These are phyloP conservation scores for Wolfiporia cocos DNA, from an alignment of 1,284 basidiomycete species.

Conservation along the genomic window DNA sequence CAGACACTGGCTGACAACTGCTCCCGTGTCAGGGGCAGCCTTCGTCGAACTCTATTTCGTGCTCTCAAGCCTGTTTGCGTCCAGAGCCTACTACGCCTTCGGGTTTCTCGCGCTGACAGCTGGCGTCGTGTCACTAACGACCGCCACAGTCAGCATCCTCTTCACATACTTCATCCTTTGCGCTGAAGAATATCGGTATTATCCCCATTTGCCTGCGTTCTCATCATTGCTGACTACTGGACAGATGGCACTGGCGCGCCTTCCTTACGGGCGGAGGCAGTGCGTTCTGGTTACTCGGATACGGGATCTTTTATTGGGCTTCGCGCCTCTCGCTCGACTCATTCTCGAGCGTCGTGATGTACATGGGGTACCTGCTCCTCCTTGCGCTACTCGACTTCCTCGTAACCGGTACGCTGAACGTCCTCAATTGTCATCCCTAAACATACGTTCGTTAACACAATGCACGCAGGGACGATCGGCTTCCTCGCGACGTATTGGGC, in stretches of 20 bases:
- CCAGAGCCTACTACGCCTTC: slow-evolving; percentile 91
- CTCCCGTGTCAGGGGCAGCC: slow-evolving; percentile 62
- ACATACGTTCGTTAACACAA: slow-evolving; percentile 1
- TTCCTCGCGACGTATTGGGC: slow-evolving; percentile 88
- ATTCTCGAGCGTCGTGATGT: slow-evolving; percentile 79
- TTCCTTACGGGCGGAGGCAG: slow-evolving; percentile 94
- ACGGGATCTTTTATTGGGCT: slow-evolving; percentile 86
- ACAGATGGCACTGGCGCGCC: slow-evolving; percentile 93
- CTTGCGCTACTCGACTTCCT: slow-evolving; percentile 85
- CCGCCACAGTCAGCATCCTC: slow-evolving; percentile 86
- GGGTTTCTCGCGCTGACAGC: slow-evolving; percentile 93
- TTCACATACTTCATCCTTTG: slow-evolving; percentile 93
- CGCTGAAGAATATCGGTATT: slow-evolving; percentile 89
- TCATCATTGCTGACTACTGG: slow-evolving; percentile 3
- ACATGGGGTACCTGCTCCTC: slow-evolving; percentile 88
- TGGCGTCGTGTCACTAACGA: slow-evolving; percentile 79
- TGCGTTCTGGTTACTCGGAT: slow-evolving; percentile 88
- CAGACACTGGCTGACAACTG: not conserved
- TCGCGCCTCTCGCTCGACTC: slow-evolving; percentile 83
- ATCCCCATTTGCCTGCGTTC: slow-evolving; percentile 6
- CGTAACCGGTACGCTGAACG: slow-evolving; percentile 60
- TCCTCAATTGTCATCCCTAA: not conserved
- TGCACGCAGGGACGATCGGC: slow-evolving; percentile 65
- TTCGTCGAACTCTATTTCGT: slow-evolving; percentile 97
- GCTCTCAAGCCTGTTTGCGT: slow-evolving; percentile 90